Evolutionary conservation across 257 asterid genomes (phyloP).

Genomic region (Solanum medicagineum): DNA sequence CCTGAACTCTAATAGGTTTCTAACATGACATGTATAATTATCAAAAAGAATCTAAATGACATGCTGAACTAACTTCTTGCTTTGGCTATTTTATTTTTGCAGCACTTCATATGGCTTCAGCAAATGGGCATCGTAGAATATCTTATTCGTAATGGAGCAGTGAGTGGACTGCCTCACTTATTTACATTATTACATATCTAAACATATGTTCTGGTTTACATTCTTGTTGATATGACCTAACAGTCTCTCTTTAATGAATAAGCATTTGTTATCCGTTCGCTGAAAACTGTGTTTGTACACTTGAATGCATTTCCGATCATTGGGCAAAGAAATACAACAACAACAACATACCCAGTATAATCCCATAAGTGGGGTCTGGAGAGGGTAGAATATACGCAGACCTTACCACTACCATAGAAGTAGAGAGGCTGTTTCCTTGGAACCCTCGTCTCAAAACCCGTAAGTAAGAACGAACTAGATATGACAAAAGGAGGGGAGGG

Average conservation of each 20-base stretch:
- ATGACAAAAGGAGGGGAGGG: no score
- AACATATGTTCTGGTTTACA: background rate
- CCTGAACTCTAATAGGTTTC: background rate
- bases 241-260: background rate
- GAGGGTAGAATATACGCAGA: no score
- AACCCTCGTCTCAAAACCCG: no score
- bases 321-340: no score
- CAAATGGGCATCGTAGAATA: constrained; percentile 71
- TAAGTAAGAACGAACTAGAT: no score
- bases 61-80: background rate
- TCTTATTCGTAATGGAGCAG: constrained; percentile 69
- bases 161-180: constrained; percentile 10
- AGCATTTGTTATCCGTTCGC: no score
- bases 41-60: background rate
- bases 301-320: background rate
- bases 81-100: constrained; percentile 10
- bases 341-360: no score
- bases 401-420: no score
- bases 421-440: no score
- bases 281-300: background rate
- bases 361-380: no score
- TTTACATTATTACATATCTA: background rate
- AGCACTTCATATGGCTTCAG: constrained; percentile 98
- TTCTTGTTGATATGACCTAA: background rate
- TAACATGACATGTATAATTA: background rate